Evolutionary conservation across 1,284 basidiomycete species (phyloP).

Genomic region (Lentinula novae-zelandiae): DNA sequence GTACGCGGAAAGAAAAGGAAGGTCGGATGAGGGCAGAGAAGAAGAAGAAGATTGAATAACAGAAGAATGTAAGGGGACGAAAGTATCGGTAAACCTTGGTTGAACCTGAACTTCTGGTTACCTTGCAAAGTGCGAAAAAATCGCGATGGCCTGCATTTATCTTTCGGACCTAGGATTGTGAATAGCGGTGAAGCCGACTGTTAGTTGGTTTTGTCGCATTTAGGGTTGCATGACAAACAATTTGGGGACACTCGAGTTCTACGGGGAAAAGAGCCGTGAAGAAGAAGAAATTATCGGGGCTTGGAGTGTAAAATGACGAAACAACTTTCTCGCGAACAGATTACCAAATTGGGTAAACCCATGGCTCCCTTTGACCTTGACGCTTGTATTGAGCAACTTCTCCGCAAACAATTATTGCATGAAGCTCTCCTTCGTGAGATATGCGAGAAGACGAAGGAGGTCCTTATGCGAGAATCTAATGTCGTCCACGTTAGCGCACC

Average conservation of each 20-base stretch:
- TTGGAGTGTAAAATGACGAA: background rate
- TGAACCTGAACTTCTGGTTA: background rate
- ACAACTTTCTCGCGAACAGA: background rate
- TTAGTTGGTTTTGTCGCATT: background rate
- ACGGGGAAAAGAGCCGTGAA: background rate
- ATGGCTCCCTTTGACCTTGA: constrained; percentile 96
- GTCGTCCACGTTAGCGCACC: constrained; percentile 97
- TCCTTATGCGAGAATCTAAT: constrained; percentile 98
- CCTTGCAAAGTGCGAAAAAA: constrained; percentile 13
- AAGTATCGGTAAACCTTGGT: constrained; percentile 10
- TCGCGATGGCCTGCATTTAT: constrained; percentile 15
- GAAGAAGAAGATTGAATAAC: background rate
- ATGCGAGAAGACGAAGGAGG: constrained; percentile 98
- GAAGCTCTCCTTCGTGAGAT: constrained; percentile 92
- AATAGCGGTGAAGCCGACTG: background rate
- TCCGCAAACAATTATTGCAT: constrained; percentile 89
- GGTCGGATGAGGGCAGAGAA: background rate
- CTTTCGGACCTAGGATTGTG: background rate
- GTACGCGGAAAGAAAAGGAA: background rate
- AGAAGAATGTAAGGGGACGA: background rate
- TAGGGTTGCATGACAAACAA: background rate
- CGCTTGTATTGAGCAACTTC: constrained; percentile 88
- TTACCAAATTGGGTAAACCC: constrained; percentile 9
- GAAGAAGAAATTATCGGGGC: background rate
- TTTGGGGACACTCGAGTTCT: background rate